Evolutionary conservation across 148 eudicot genomes (phyloP).

Genomic region (Chenopodium berlandieri): DNA sequence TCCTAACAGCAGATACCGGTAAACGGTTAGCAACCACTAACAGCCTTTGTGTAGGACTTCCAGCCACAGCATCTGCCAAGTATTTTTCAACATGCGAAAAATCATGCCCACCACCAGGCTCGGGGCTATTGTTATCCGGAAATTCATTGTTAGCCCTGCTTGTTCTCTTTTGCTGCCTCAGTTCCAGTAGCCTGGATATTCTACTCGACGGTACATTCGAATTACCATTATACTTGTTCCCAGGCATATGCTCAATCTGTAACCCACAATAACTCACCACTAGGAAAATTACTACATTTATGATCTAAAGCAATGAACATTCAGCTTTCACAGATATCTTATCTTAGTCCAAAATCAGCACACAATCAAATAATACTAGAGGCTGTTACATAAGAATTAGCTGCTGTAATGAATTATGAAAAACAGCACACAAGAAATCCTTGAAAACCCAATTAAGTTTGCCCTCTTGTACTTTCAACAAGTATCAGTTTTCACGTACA

Average conservation of each 20-base stretch:
- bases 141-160: conserved; percentile 43
- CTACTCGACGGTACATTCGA: conserved; percentile 48
- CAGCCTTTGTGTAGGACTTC: conserved; percentile 53
- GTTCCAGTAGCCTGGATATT: conserved; percentile 55
- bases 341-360: conserved; percentile 4
- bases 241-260: conserved; percentile 63
- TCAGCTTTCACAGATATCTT: neutral
- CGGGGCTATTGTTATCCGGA: conserved; percentile 36
- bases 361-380: neutral
- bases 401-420: neutral
- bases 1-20: conserved; percentile 88
- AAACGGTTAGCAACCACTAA: conserved; percentile 89
- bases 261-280: conserved; percentile 16
- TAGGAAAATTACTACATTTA: neutral
- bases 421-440: neutral
- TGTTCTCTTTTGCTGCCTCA: conserved; percentile 52
- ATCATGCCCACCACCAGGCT: conserved; percentile 46
- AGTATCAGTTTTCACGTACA: conserved; percentile 12
- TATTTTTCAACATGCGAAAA: conserved; percentile 51
- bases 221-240: conserved; percentile 56
- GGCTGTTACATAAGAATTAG: neutral
- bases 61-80: conserved; percentile 54
- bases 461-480: conserved; percentile 6
- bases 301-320: neutral
- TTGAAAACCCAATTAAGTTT: neutral